Evolutionary conservation across 352 stramenopile genomes (phyloP).

Genomic region (Globisporangium alternatum): DNA sequence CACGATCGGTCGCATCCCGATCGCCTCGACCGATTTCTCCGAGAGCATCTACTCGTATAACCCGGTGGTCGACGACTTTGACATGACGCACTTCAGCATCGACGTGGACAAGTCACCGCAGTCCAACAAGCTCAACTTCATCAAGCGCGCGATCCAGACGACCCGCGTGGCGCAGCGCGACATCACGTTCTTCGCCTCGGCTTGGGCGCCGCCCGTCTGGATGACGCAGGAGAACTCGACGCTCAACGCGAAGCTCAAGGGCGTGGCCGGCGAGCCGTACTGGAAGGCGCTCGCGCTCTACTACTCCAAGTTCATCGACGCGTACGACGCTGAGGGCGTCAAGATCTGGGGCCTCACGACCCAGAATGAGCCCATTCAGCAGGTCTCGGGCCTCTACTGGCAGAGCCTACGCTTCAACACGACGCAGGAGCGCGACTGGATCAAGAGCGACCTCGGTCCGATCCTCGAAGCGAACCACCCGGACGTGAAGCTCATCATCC

Average conservation of each 20-base stretch:
- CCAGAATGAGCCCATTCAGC: constrained; percentile 80
- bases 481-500: constrained; percentile 77
- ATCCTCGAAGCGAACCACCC: constrained; percentile 60
- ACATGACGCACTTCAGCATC: constrained; percentile 80
- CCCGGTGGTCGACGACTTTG: constrained; percentile 69
- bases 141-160: constrained; percentile 48
- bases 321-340: constrained; percentile 73
- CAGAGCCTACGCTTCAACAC: constrained; percentile 49
- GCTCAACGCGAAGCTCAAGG: constrained; percentile 56
- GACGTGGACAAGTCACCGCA: constrained; percentile 65
- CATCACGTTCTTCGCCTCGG: constrained; percentile 73
- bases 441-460: constrained; percentile 78
- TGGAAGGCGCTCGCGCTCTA: constrained; percentile 83
- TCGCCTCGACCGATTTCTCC: constrained; percentile 88
- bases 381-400: constrained; percentile 40
- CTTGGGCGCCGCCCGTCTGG: constrained; percentile 83
- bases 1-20: constrained; percentile 78
- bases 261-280: constrained; percentile 50
- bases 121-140: constrained; percentile 69
- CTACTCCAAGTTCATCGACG: constrained; percentile 84
- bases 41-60: constrained; percentile 87
- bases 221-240: constrained; percentile 79
- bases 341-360: constrained; percentile 79
- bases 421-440: constrained; percentile 52
- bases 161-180: constrained; percentile 32